Conservation (phyloP, 768 basidiomycete species). For the Pulveroboletus sp. region DNA sequence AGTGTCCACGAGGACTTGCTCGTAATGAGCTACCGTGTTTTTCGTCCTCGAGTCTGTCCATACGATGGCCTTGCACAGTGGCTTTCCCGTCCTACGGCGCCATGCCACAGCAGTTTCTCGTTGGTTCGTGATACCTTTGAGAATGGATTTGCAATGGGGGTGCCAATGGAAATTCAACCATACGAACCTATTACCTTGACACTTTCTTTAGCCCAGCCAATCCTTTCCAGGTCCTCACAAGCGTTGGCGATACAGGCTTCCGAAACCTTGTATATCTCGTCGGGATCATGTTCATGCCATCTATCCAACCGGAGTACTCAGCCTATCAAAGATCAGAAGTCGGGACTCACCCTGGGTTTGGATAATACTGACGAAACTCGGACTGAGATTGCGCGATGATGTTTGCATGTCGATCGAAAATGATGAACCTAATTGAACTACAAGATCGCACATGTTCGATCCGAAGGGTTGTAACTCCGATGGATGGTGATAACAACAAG, state of each 20-base stretch:
- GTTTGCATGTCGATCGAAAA: conserved; percentile 84
- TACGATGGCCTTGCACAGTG: conserved; percentile 85
- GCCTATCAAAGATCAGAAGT: not conserved
- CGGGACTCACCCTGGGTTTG: conserved; percentile 66
- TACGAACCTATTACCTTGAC: conserved; percentile 87
- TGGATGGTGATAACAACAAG: conserved; percentile 11
- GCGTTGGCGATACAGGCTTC: conserved; percentile 73
- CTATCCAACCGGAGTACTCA: conserved; percentile 33
- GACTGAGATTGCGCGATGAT: conserved; percentile 86
- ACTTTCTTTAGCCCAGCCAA: conserved; percentile 75
- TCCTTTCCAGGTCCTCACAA: conserved; percentile 61
- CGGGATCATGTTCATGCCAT: conserved; percentile 94
- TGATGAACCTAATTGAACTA: conserved; percentile 87
- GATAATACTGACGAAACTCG: conserved; percentile 94
- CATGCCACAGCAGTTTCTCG: conserved; percentile 94
- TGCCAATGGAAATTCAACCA: not conserved
- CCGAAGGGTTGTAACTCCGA: not conserved
- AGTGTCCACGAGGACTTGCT: conserved; percentile 61
- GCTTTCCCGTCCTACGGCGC: conserved; percentile 86
- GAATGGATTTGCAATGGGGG: conserved; percentile 2
- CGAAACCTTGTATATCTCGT: conserved; percentile 73
- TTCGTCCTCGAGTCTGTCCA: conserved; percentile 97
- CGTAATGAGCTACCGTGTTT: conserved; percentile 74
- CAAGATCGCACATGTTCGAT: not conserved
- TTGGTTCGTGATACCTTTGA: conserved; percentile 88